phyloP scores from a whole-genome alignment of 2,329 filamentous ascomycete species.

The Monosporascus cannonballus region DNA sequence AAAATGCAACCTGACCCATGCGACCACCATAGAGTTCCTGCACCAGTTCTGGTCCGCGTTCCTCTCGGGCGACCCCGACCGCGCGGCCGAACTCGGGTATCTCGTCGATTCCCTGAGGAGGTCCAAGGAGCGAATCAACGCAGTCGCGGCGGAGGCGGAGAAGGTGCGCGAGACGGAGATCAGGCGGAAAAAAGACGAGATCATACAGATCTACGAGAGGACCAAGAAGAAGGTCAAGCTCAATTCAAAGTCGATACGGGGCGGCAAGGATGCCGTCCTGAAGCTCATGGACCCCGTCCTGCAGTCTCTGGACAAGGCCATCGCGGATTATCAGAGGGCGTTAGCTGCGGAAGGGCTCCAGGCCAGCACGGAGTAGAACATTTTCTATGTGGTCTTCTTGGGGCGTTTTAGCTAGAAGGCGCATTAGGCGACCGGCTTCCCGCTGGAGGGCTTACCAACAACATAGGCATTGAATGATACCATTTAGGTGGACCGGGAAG shows the following conservation, averaged over 20 bases:
- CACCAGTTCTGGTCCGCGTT: slow-evolving; percentile 96
- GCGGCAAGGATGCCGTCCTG: slow-evolving; percentile 70
- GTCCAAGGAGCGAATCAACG: slow-evolving; percentile 71
- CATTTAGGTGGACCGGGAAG: not conserved
- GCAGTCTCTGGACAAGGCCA: slow-evolving; percentile 63
- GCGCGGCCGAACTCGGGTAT: slow-evolving; percentile 73
- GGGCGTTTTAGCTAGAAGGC: no score
- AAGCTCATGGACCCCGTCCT: slow-evolving; percentile 71
- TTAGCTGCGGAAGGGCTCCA: slow-evolving; percentile 57
- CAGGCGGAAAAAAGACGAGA: slow-evolving; percentile 60
- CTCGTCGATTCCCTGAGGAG: slow-evolving; percentile 76
- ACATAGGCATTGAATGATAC: not conserved
- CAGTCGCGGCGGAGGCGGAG: slow-evolving; percentile 76
- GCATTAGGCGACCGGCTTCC: not conserved
- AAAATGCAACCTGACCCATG: slow-evolving; percentile 66
- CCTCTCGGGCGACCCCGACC: slow-evolving; percentile 77
- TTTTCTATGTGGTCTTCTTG: not conserved
- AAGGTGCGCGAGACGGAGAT: slow-evolving; percentile 62
- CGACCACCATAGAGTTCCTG: slow-evolving; percentile 91
- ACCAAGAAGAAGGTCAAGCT: slow-evolving; percentile 70
- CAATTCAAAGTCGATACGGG: slow-evolving; percentile 62
- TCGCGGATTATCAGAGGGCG: slow-evolving; percentile 64
- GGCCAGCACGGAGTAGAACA: slow-evolving; percentile 37
- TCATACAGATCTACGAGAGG: slow-evolving; percentile 61
- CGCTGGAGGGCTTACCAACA: not conserved